phyloP scores from a whole-genome alignment of 2,329 filamentous ascomycete genomes.

The Rutstroemia sp. region DNA sequence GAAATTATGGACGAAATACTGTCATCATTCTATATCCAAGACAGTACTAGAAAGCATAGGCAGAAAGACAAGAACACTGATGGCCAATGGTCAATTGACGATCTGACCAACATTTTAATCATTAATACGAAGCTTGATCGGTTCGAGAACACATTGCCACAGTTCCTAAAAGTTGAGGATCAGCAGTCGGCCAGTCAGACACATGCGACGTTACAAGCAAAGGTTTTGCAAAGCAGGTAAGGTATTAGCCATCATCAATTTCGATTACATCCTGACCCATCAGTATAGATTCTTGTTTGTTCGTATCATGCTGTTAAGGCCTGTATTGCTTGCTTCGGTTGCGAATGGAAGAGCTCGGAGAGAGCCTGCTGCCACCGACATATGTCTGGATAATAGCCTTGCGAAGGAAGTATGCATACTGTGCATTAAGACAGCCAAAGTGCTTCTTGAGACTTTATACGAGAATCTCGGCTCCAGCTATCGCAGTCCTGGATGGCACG shows the following conservation, averaged over 20 bases:
- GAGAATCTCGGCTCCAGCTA: conserved; percentile 8
- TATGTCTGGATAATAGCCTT: background rate
- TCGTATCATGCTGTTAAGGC: conserved; percentile 1
- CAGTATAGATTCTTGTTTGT: background rate
- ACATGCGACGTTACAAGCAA: conserved; percentile 11
- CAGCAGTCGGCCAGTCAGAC: background rate
- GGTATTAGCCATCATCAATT: background rate
- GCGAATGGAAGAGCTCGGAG: background rate
- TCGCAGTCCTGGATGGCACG: conserved; percentile 17
- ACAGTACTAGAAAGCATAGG: background rate
- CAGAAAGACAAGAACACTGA: background rate
- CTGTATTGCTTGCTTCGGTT: background rate
- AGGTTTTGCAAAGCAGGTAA: conserved; percentile 14
- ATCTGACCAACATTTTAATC: conserved; percentile 10
- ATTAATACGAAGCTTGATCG: conserved; percentile 15
- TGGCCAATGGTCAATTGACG: background rate
- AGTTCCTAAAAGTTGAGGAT: conserved; percentile 7
- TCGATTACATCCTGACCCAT: background rate
- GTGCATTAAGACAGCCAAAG: conserved; percentile 15
- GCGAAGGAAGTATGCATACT: conserved; percentile 9
- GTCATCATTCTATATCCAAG: conserved; percentile 8
- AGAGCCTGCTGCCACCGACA: background rate
- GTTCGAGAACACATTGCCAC: conserved; percentile 10
- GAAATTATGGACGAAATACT: conserved; percentile 18
- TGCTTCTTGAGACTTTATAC: conserved; percentile 9